phyloP scores from a whole-genome alignment of 192 early-diverging fungal species.

The Podila epigama region DNA sequence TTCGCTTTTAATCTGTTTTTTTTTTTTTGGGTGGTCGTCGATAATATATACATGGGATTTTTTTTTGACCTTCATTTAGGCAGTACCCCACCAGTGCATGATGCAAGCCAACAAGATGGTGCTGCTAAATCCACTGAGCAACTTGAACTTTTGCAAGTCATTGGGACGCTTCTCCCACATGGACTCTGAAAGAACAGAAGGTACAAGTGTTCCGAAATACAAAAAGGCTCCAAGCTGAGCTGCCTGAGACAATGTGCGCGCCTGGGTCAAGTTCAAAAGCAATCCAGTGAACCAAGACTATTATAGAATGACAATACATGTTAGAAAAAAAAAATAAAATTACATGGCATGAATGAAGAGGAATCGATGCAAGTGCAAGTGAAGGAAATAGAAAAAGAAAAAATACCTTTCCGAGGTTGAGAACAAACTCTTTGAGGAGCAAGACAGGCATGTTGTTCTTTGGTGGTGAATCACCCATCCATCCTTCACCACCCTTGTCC shows the following conservation, averaged over 20 bases:
- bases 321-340: background rate
- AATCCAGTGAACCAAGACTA: slow-evolving; percentile 45
- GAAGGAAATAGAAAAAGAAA: background rate
- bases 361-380: too few relatives aligned
- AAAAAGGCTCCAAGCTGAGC: slow-evolving; percentile 39
- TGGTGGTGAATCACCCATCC: slow-evolving; percentile 1
- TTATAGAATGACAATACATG: background rate
- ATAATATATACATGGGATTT: too few relatives aligned
- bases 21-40: too few relatives aligned
- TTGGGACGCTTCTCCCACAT: slow-evolving; percentile 43
- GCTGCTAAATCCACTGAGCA: slow-evolving; percentile 36
- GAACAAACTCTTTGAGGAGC: slow-evolving; percentile 27
- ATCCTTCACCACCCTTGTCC: slow-evolving; percentile 36
- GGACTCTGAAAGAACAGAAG: slow-evolving; percentile 20
- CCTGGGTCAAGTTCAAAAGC: slow-evolving; percentile 44
- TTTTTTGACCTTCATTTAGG: slow-evolving; percentile 8
- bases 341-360: too few relatives aligned
- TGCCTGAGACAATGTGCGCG: slow-evolving; percentile 33
- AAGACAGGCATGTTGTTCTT: slow-evolving; percentile 5
- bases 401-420: slow-evolving; percentile 34
- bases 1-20: too few relatives aligned
- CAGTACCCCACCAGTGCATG: slow-evolving; percentile 49
- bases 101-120: slow-evolving; percentile 23
- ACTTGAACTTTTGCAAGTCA: slow-evolving; percentile 47
- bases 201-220: slow-evolving; percentile 32